Evolutionary conservation across 257 asterid species (phyloP).

Genomic region (Perilla frutescens): DNA sequence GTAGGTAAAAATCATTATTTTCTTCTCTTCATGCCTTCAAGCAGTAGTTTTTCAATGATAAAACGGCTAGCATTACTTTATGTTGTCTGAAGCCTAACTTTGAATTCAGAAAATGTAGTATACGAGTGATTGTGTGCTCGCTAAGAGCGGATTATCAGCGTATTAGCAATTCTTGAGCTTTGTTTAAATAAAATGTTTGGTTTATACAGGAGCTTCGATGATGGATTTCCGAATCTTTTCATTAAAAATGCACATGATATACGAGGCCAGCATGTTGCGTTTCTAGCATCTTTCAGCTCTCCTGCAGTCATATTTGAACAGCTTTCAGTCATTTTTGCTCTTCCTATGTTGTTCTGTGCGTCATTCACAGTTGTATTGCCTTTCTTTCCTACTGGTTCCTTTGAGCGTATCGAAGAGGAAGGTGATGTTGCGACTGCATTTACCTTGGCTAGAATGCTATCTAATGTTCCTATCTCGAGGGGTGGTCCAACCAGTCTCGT

Average conservation of each 20-base stretch:
- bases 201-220: constrained; percentile 80
- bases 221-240: constrained; percentile 94
- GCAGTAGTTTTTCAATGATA: neutral
- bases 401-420: constrained; percentile 93
- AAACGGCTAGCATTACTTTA: neutral
- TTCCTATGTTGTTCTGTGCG: constrained; percentile 89
- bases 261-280: constrained; percentile 88
- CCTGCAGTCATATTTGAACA: constrained; percentile 89
- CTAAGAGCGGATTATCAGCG: neutral
- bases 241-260: constrained; percentile 90
- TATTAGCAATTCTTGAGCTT: neutral
- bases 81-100: constrained; percentile 4
- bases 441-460: constrained; percentile 94
- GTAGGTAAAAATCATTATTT: neutral
- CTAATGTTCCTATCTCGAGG: constrained; percentile 85
- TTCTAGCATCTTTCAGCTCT: constrained; percentile 94
- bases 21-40: neutral
- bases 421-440: constrained; percentile 97
- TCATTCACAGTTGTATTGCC: constrained; percentile 84
- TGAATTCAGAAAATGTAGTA: neutral
- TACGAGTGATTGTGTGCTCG: neutral
- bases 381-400: constrained; percentile 93
- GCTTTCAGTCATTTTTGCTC: constrained; percentile 93
- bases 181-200: constrained; percentile 12
- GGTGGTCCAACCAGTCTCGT: constrained; percentile 98